These are phyloP conservation scores for Rhododendron ferrugineum DNA, from an alignment of 148 eudicot species.

Conservation along the genomic window DNA sequence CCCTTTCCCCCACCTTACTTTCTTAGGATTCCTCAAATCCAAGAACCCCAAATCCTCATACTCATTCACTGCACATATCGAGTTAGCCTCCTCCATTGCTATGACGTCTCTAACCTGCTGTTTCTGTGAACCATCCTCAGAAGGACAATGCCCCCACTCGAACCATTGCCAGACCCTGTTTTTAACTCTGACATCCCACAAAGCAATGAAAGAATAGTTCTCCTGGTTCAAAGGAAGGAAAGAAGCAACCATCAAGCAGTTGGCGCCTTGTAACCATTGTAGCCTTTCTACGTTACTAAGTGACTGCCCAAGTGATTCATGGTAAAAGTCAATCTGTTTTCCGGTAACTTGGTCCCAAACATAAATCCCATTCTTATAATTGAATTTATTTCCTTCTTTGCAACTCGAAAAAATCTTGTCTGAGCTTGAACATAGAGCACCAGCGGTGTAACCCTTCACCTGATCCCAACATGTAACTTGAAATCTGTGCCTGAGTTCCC, in stretches of 20 bases:
- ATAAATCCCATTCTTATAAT: constrained; percentile 37
- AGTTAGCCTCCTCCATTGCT: constrained; percentile 49
- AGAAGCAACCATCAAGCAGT: constrained; percentile 60
- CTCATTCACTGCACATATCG: constrained; percentile 60
- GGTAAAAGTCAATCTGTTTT: constrained; percentile 47
- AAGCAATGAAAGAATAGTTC: constrained; percentile 63
- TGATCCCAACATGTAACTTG: constrained; percentile 47
- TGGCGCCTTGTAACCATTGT: constrained; percentile 63
- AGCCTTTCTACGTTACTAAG: constrained; percentile 64
- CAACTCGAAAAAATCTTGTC: constrained; percentile 64
- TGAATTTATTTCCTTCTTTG: constrained; percentile 30
- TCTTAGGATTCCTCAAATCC: constrained; percentile 47
- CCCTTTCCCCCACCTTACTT: constrained; percentile 42
- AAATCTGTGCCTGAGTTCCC: constrained; percentile 47
- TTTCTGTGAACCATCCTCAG: too few relatives aligned
- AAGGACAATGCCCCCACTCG: constrained; percentile 20
- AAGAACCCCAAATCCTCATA: constrained; percentile 71
- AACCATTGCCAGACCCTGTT: constrained; percentile 79
- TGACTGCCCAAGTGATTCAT: constrained; percentile 3
- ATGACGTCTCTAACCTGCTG: constrained; percentile 55
- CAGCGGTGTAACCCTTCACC: constrained; percentile 67
- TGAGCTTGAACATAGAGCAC: constrained; percentile 47
- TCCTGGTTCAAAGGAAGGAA: constrained; percentile 3
- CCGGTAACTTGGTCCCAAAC: constrained; percentile 65
- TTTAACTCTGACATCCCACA: constrained; percentile 62